These are phyloP conservation scores for Auricularia sp. DNA, from an alignment of 768 basidiomycete genomes.

Conservation along the genomic window DNA sequence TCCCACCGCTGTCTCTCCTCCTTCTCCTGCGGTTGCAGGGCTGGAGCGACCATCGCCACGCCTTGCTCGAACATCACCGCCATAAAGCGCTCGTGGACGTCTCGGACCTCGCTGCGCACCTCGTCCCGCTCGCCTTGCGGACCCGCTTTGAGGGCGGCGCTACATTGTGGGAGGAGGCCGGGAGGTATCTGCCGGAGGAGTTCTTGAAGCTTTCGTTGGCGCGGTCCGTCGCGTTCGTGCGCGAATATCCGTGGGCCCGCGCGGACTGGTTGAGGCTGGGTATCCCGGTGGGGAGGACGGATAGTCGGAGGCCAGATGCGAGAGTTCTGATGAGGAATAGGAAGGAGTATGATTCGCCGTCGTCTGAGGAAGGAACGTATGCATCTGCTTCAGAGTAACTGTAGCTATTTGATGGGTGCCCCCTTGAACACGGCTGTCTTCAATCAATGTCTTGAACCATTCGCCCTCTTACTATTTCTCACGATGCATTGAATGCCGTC, in stretches of 20 bases:
- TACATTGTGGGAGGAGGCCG: background rate
- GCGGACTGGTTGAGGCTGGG: background rate
- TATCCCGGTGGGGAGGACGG: background rate
- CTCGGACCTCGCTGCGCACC: background rate
- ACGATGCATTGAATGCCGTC: too few relatives aligned
- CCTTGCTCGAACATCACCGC: background rate
- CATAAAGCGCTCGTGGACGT: background rate
- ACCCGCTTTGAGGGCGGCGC: background rate
- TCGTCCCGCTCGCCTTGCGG: background rate
- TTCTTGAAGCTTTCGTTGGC: background rate
- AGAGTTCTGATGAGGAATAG: too few relatives aligned
- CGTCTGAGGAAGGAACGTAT: too few relatives aligned
- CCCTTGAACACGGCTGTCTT: too few relatives aligned
- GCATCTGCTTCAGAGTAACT: too few relatives aligned
- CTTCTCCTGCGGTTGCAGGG: background rate
- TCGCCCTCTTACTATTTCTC: too few relatives aligned
- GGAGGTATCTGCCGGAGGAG: background rate
- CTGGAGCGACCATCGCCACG: background rate
- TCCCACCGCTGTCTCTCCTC: background rate
- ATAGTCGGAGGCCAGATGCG: background rate
- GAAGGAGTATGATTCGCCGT: too few relatives aligned
- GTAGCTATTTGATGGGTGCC: too few relatives aligned
- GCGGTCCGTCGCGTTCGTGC: background rate
- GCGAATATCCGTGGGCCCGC: background rate
- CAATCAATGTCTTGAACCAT: too few relatives aligned